phyloP scores from a whole-genome alignment of 768 basidiomycete species.

The Coprinellus aureogranulatus region DNA sequence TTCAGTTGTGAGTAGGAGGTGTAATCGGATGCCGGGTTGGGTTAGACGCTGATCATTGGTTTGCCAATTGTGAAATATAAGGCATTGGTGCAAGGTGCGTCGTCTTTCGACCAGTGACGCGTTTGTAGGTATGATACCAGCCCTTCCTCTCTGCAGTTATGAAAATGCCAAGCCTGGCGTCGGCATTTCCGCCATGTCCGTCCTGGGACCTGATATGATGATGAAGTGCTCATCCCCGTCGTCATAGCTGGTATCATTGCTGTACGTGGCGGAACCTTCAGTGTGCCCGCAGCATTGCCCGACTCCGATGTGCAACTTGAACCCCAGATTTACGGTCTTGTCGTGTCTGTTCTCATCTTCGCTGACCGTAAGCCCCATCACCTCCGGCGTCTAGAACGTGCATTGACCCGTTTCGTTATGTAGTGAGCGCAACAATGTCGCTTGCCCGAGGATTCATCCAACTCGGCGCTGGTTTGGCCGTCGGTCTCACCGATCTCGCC shows the following conservation, averaged over 20 bases:
- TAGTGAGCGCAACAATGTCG: conserved; percentile 57
- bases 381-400: conserved; percentile 22
- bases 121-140: conserved; percentile 12
- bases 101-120: conserved; percentile 8
- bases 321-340: conserved; percentile 88
- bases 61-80: conserved; percentile 25
- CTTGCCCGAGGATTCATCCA: conserved; percentile 88
- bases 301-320: not conserved
- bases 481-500: conserved; percentile 87
- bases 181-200: conserved; percentile 96
- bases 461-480: conserved; percentile 87
- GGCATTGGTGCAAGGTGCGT: conserved; percentile 82
- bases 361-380: conserved; percentile 63
- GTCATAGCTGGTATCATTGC: conserved; percentile 99
- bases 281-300: not conserved
- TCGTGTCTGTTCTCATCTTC: conserved; percentile 90
- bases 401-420: not conserved
- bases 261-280: conserved; percentile 47
- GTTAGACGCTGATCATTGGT: not conserved
- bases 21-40: not conserved
- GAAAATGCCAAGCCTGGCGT: conserved; percentile 99
- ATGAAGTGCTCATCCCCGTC: conserved; percentile 98
- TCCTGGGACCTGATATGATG: conserved; percentile 94
- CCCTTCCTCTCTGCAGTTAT: conserved; percentile 57
- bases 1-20: conserved; percentile 81